Percentiles rank a stretch among this genome's conserved stretches.
These are phyloP conservation scores for Furcasterigmium sp. DNA, from an alignment of 2,329 filamentous ascomycete species.

Conservation along the genomic window DNA sequence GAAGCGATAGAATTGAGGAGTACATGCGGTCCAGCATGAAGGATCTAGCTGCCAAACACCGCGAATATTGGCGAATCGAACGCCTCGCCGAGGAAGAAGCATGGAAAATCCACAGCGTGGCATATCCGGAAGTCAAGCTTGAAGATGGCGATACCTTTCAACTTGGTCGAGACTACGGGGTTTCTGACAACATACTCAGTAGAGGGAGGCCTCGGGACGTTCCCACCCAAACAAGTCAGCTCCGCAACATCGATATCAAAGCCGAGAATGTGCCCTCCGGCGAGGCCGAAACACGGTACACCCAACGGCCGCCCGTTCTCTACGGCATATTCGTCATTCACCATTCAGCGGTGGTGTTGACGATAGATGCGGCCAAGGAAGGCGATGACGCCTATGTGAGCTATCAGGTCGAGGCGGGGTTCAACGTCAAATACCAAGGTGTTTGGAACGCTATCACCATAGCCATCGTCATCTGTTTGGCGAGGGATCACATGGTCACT, in stretches of 20 bases:
- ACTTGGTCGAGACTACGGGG: no score
- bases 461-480: conserved; percentile 32
- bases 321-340: conserved; percentile 38
- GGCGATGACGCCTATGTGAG: conserved; percentile 29
- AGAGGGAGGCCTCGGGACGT: no score
- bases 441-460: conserved; percentile 40
- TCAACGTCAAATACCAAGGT: conserved; percentile 31
- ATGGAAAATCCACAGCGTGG: not conserved
- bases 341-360: conserved; percentile 31
- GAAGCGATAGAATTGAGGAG: conserved; percentile 23
- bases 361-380: conserved; percentile 29
- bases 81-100: conserved; percentile 10
- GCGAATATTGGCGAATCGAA: conserved; percentile 25
- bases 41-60: conserved; percentile 27
- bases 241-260: not conserved
- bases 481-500: conserved; percentile 31
- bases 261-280: conserved; percentile 1
- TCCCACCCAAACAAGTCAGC: no score
- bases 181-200: no score
- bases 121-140: not conserved
- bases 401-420: conserved; percentile 35
- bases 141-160: not conserved
- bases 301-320: conserved; percentile 28
- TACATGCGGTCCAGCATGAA: conserved; percentile 29
- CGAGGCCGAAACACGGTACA: not conserved